A percentile compares a stretch with the other conserved stretches of the same genome.
phyloP scores from a whole-genome alignment of 306 rosid species.

The Trifolium pratense region DNA sequence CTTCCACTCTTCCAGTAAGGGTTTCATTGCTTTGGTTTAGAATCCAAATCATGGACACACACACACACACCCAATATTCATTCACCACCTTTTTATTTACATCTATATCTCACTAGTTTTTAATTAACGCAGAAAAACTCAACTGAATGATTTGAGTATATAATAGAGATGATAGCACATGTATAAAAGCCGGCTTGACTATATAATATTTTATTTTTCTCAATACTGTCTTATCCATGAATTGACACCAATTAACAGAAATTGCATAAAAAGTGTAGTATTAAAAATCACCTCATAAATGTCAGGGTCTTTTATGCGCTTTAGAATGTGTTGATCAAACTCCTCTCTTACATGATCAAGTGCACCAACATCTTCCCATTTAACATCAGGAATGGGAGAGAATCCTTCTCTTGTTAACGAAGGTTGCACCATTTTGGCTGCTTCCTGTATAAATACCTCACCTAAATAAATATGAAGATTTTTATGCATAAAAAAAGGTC shows the following conservation, averaged over 20 bases:
- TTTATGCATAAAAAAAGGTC: not conserved
- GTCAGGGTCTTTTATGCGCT: slow-evolving; percentile 1
- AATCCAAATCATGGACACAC: not conserved
- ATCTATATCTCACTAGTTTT: not conserved
- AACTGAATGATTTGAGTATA: not conserved
- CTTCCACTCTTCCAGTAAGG: not conserved
- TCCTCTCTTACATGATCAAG: not conserved
- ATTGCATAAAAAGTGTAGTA: not conserved
- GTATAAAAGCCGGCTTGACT: not conserved
- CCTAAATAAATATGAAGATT: slow-evolving; percentile 10
- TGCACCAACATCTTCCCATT: slow-evolving; percentile 91
- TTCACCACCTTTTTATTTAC: not conserved
- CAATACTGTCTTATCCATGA: not conserved
- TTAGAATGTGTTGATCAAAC: not conserved
- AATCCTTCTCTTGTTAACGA: slow-evolving; percentile 89
- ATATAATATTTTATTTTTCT: not conserved
- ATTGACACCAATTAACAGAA: not conserved
- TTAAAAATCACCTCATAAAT: not conserved
- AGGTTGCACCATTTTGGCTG: slow-evolving; percentile 75
- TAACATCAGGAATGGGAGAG: slow-evolving; percentile 73
- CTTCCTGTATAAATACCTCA: slow-evolving; percentile 58
- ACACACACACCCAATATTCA: not conserved
- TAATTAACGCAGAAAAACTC: not conserved
- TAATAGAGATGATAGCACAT: not conserved
- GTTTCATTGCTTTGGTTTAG: not conserved